Percentiles rank a stretch among this genome's conserved stretches.
phyloP scores from a whole-genome alignment of 2,329 filamentous ascomycete genomes.

The Tolypocladium nubicola region DNA sequence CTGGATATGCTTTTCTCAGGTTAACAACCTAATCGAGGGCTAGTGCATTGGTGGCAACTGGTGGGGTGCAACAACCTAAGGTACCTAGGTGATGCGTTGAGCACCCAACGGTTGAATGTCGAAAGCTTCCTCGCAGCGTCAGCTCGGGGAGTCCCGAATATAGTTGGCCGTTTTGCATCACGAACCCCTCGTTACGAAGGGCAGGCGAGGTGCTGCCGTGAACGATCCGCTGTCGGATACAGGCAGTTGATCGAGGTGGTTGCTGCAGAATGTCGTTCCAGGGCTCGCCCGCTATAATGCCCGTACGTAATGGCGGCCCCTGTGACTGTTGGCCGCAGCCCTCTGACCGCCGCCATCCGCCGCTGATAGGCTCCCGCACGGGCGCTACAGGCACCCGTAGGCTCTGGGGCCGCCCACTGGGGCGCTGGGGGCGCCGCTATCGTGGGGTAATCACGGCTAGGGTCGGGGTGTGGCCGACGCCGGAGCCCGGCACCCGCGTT shows the following conservation, averaged over 20 bases:
- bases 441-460: conserved; percentile 4
- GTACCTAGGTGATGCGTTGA: neutral
- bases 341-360: neutral
- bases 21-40: neutral
- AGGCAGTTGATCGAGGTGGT: neutral
- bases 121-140: neutral
- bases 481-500: conserved; percentile 1
- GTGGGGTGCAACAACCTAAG: neutral
- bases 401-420: neutral
- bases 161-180: neutral
- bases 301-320: neutral
- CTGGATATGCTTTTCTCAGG: neutral
- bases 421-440: neutral
- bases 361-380: neutral
- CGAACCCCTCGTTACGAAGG: neutral
- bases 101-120: neutral
- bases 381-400: neutral
- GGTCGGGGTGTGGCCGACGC: conserved; percentile 4
- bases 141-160: neutral
- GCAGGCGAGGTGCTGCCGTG: neutral
- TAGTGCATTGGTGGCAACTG: neutral
- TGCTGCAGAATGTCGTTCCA: neutral
- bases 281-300: neutral
- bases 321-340: neutral
- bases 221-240: neutral